Conservation (phyloP, 140 eudicot genomes). For the Senecio squalidus region DNA sequence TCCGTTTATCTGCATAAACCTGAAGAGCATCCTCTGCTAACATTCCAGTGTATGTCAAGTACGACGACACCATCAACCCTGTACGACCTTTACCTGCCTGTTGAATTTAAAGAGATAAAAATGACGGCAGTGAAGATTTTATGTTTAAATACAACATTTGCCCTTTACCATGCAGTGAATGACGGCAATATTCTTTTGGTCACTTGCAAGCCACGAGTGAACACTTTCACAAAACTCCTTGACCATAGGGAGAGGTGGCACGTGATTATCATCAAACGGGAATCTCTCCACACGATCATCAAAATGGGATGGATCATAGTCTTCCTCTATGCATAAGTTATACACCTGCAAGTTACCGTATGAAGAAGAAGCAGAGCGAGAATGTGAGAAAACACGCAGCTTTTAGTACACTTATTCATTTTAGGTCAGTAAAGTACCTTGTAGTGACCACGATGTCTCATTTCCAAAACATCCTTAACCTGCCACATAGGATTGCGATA, state of each 20-base stretch:
- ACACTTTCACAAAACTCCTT: constrained; percentile 69
- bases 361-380: background rate
- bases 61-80: constrained; percentile 70
- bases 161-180: constrained; percentile 77
- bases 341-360: constrained; percentile 56
- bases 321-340: constrained; percentile 73
- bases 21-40: constrained; percentile 74
- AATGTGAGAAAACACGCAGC: background rate
- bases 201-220: constrained; percentile 63
- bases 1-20: constrained; percentile 75
- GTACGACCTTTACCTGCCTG: constrained; percentile 95
- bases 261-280: constrained; percentile 82
- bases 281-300: constrained; percentile 60
- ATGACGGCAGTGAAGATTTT: no score
- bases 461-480: constrained; percentile 66
- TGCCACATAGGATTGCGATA: constrained; percentile 89
- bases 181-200: constrained; percentile 66
- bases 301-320: constrained; percentile 70
- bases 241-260: constrained; percentile 57
- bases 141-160: background rate
- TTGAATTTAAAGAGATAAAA: constrained; percentile 20
- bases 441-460: constrained; percentile 64
- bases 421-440: constrained; percentile 35
- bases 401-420: background rate
- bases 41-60: constrained; percentile 63